Evolutionary conservation across 2,329 filamentous ascomycete species (phyloP).

Genomic region (Diaporthe citrichinensis): DNA sequence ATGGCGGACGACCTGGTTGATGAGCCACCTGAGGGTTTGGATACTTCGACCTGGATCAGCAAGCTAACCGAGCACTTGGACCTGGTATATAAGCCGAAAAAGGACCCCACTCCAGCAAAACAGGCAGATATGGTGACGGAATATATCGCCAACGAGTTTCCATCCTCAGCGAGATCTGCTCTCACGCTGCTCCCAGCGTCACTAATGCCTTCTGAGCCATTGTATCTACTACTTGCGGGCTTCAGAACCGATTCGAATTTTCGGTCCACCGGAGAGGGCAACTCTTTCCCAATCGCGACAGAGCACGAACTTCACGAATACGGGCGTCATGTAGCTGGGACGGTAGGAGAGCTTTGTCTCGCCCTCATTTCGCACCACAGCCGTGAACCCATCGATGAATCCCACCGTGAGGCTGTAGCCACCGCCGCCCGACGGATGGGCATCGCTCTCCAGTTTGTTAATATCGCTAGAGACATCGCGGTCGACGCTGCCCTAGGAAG

Average conservation of each 20-base stretch:
- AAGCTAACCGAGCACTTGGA: constrained; percentile 72
- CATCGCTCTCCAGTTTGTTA: constrained; percentile 81
- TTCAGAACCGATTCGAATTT: constrained; percentile 79
- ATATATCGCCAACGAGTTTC: constrained; percentile 66
- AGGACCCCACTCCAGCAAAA: constrained; percentile 45
- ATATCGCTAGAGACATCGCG: constrained; percentile 81
- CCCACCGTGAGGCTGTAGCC: constrained; percentile 61
- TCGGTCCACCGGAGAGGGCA: constrained; percentile 32
- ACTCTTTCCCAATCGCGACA: constrained; percentile 68
- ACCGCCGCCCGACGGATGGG: constrained; percentile 76
- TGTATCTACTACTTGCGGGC: constrained; percentile 76
- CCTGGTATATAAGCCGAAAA: constrained; percentile 59
- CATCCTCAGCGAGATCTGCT: constrained; percentile 64
- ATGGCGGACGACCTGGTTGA: constrained; percentile 82
- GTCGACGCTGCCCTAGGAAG: constrained; percentile 76
- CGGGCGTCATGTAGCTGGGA: constrained; percentile 78
- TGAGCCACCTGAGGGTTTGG: constrained; percentile 65
- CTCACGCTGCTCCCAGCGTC: constrained; percentile 71
- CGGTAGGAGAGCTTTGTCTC: constrained; percentile 78
- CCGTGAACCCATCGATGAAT: constrained; percentile 47
- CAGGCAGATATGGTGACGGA: constrained; percentile 34
- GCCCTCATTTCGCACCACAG: constrained; percentile 75
- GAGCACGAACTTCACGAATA: constrained; percentile 74
- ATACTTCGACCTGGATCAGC: constrained; percentile 70
- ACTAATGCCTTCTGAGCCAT: constrained; percentile 69